Evolutionary conservation across 2,329 filamentous ascomycete species (phyloP).

Genomic region (Penicillium sp.): DNA sequence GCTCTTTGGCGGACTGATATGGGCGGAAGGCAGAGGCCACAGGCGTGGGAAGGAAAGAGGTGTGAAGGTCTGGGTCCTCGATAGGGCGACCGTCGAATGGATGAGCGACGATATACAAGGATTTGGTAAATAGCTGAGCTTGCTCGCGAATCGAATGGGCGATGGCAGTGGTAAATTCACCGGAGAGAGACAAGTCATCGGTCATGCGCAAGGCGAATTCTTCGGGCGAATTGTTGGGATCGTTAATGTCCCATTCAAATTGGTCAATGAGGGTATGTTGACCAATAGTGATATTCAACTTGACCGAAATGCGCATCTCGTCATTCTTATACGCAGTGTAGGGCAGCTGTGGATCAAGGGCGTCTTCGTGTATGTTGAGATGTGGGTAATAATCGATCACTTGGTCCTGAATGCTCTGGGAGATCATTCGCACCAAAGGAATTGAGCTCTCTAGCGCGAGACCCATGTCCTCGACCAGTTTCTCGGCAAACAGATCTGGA

Average conservation of each 20-base stretch:
- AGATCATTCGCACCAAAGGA: constrained; percentile 63
- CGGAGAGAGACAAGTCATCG: constrained; percentile 83
- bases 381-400: constrained; percentile 92
- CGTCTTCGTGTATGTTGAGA: constrained; percentile 84
- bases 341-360: constrained; percentile 83
- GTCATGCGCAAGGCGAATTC: constrained; percentile 91
- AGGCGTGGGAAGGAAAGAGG: constrained; percentile 83
- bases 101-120: constrained; percentile 89
- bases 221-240: constrained; percentile 88
- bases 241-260: constrained; percentile 99
- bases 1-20: constrained; percentile 91
- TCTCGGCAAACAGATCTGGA: constrained; percentile 80
- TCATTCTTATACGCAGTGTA: constrained; percentile 98
- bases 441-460: constrained; percentile 69
- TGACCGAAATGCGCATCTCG: constrained; percentile 95
- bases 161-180: constrained; percentile 96
- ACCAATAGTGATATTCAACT: constrained; percentile 96
- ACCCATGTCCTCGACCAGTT: constrained; percentile 81
- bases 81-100: constrained; percentile 92
- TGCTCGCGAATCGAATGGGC: constrained; percentile 98
- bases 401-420: constrained; percentile 79
- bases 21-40: constrained; percentile 82
- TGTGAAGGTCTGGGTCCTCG: constrained; percentile 85
- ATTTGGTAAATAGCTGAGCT: constrained; percentile 89
- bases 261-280: constrained; percentile 92